Evolutionary conservation across 768 basidiomycete species (phyloP).

Genomic region (Mycena epipterygia): DNA sequence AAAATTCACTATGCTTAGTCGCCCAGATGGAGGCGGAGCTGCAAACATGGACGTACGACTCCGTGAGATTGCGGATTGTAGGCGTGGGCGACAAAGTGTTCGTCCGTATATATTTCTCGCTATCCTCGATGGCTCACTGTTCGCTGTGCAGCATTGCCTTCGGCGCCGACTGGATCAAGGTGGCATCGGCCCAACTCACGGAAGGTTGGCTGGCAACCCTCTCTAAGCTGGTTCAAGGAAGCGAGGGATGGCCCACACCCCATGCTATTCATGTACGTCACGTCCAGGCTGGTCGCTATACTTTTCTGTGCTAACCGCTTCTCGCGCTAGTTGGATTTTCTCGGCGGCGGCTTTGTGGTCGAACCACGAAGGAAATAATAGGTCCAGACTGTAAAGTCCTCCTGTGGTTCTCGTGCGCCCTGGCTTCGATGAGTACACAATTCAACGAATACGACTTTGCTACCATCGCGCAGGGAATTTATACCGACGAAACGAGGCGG

Average conservation of each 20-base stretch:
- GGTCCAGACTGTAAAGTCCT: neutral
- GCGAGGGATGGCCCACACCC: neutral
- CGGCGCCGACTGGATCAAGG: neutral
- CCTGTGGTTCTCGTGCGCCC: neutral
- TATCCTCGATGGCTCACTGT: neutral
- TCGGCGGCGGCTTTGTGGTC: neutral
- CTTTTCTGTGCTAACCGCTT: neutral
- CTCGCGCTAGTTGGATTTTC: neutral
- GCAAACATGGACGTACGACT: neutral
- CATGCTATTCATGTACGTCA: neutral
- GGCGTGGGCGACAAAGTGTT: neutral
- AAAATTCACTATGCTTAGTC: too few species aligned
- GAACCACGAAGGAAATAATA: neutral
- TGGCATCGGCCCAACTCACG: neutral
- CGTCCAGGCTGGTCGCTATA: neutral
- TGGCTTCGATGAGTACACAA: neutral
- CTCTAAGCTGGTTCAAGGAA: neutral
- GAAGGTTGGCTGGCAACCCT: neutral
- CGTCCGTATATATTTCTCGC: neutral
- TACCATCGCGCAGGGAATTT: neutral
- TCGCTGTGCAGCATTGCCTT: neutral
- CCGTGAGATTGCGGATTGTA: neutral
- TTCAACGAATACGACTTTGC: neutral
- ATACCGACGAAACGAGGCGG: neutral
- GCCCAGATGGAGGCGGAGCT: slow-evolving; percentile 6